A percentile compares a stretch with the other conserved stretches of the same genome.
Evolutionary conservation across 306 rosid genomes (phyloP).

Genomic region (Morella rubra): DNA sequence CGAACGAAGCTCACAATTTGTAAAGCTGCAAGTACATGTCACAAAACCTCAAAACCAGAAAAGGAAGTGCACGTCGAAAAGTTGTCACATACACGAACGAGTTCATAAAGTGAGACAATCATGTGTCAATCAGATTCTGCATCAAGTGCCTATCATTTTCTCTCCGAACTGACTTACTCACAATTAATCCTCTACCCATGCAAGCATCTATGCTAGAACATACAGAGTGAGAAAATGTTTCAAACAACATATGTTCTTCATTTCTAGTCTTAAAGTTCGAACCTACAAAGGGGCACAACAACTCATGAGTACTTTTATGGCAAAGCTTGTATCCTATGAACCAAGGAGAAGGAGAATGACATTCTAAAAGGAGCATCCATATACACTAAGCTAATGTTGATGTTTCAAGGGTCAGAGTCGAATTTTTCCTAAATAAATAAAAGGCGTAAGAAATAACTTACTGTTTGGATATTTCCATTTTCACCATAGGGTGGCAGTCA

Average conservation of each 20-base stretch:
- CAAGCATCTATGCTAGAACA: neutral
- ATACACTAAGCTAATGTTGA: neutral
- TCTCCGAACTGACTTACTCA: neutral
- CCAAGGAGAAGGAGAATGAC: neutral
- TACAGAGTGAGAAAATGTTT: neutral
- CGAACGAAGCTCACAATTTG: conserved; percentile 77
- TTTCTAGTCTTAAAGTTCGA: neutral
- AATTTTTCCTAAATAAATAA: conserved; percentile 10
- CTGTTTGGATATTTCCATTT: conserved; percentile 78
- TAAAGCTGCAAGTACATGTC: conserved; percentile 54
- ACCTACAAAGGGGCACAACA: neutral
- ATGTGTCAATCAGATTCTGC: neutral
- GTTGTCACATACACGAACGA: neutral
- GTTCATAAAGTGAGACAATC: neutral
- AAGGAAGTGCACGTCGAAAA: neutral
- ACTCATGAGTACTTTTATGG: too few species aligned
- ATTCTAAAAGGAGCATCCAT: neutral
- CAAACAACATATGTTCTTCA: neutral
- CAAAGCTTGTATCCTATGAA: neutral
- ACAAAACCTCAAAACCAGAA: neutral
- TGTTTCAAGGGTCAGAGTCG: neutral
- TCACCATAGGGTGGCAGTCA: conserved; percentile 69
- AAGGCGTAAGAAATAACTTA: conserved; percentile 38
- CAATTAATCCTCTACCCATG: neutral
- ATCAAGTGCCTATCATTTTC: neutral